A percentile compares a stretch with the other conserved stretches of the same genome.
phyloP scores from a whole-genome alignment of 2,329 filamentous ascomycete species.

The Cyphellophora attinorum region DNA sequence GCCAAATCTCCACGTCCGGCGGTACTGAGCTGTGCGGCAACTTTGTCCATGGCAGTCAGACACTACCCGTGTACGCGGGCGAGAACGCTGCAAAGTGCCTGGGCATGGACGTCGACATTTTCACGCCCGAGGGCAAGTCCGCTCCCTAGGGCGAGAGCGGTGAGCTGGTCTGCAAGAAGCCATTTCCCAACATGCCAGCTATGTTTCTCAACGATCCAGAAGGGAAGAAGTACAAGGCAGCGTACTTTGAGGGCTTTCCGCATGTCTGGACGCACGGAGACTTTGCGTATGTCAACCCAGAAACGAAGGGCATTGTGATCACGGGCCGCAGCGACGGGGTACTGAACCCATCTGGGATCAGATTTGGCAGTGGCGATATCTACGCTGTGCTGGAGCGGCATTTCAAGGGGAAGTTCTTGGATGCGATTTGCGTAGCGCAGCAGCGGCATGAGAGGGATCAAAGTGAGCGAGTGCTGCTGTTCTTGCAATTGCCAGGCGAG shows the following conservation, averaged over 20 bases:
- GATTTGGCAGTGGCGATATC: slow-evolving; percentile 89
- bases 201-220: slow-evolving; percentile 35
- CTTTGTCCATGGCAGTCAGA: slow-evolving; percentile 47
- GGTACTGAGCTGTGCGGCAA: slow-evolving; percentile 22
- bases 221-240: slow-evolving; percentile 30
- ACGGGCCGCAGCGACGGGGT: slow-evolving; percentile 27
- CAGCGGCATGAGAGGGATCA: slow-evolving; percentile 5
- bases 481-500: slow-evolving; percentile 5
- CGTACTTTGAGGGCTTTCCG: slow-evolving; percentile 34
- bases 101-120: slow-evolving; percentile 26
- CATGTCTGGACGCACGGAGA: slow-evolving; percentile 56
- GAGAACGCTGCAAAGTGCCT: slow-evolving; percentile 45
- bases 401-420: slow-evolving; percentile 3
- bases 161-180: slow-evolving; percentile 35
- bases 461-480: slow-evolving; percentile 8
- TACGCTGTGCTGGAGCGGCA: slow-evolving; percentile 50
- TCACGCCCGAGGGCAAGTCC: slow-evolving; percentile 6
- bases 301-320: slow-evolving; percentile 4
- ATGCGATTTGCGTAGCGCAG: slow-evolving; percentile 7
- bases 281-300: slow-evolving; percentile 6
- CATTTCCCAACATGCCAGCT: slow-evolving; percentile 38
- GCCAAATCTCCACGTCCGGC: slow-evolving; percentile 18
- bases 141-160: slow-evolving; percentile 26
- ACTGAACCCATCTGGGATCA: slow-evolving; percentile 71
- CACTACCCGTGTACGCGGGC: slow-evolving; percentile 55